These are phyloP conservation scores for Apiospora pterosperma DNA, from an alignment of 2,329 filamentous ascomycete species.

Conservation along the genomic window DNA sequence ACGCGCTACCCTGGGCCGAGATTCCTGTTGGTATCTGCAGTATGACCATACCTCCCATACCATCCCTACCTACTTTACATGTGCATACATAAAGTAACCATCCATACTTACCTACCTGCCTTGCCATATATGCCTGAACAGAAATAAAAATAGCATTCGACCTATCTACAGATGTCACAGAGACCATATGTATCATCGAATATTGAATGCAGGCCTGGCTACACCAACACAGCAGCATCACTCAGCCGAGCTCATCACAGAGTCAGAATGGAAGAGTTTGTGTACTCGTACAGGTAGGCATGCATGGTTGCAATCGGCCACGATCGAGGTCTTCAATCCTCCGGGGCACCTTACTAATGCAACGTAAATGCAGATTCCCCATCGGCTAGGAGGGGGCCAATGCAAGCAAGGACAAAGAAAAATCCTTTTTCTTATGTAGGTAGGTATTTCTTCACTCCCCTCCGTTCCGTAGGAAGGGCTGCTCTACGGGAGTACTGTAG, in stretches of 20 bases:
- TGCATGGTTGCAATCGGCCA: not conserved
- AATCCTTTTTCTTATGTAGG: not conserved
- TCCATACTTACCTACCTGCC: not conserved
- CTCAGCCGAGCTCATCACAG: not conserved
- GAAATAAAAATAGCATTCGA: not conserved
- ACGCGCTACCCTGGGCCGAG: slow-evolving; percentile 2
- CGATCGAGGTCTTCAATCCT: not conserved
- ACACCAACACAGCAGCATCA: not conserved
- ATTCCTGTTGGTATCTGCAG: slow-evolving; percentile 2
- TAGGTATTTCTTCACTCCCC: not conserved
- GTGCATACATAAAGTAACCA: not conserved
- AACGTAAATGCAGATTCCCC: not conserved
- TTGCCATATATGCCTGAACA: not conserved
- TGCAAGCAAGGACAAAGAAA: not conserved
- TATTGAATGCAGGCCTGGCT: not conserved
- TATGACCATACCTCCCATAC: not conserved
- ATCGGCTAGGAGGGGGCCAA: not conserved
- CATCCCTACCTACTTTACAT: not conserved
- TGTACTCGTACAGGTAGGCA: not conserved
- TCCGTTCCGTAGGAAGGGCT: not conserved
- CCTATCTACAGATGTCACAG: not conserved
- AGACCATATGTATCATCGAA: not conserved
- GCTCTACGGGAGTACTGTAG: not conserved
- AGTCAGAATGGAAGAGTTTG: not conserved
- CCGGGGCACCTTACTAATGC: not conserved